Base-by-base conservation (phyloP, 1,284 basidiomycete genomes). In the Apiotrichum mycotoxinovorans region DNA sequence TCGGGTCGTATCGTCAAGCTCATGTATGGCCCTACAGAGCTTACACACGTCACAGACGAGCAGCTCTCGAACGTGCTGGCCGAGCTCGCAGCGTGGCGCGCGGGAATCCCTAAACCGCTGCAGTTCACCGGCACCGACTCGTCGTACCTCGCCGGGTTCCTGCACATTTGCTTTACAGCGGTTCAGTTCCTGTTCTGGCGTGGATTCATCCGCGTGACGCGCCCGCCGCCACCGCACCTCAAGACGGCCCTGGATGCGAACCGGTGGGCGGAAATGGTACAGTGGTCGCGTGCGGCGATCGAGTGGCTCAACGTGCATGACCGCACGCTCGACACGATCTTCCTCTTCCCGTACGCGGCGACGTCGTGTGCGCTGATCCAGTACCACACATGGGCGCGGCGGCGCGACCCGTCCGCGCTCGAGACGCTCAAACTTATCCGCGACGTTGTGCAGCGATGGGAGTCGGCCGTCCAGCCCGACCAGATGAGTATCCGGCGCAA, bases 191-290 rank as follows among this genome's bases (percentile, higher is more conserved):
- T 81, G 41, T 77, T 93, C 78, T 93, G 88, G 88, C 85, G 90
- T 53, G 88, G 94, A 20, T 96, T 96, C 79, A 92, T 95, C 88
- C 84, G 92, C 53, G 89, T 95, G 73, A 90, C 88, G 59, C 93
- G 94, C 76, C 83, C 84, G 27, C 89, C 86, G 72, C 91, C 89
- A 17, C 83, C 83, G 14, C 91, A 91, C 73, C 83, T 95, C 69
- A 89, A 87, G 69, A 89, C 96, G 68, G 83, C 83, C 27, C 80
- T 95, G 61, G 89, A 87, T 2, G 83, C 89, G 45, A 85, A 87
- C 66, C 83, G 85, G 57, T 96, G 91, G 91, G 83, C 82, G 37
- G 78, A 80, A 47, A 82, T 96, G 52, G 84, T 91, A 48, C 68
- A 79, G 25, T 80, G 89, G 68, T 88, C 89, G 1, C 83, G 85